Base-by-base conservation (phyloP, 805 yeast species). In the Priceomyces haplophilus region DNA sequence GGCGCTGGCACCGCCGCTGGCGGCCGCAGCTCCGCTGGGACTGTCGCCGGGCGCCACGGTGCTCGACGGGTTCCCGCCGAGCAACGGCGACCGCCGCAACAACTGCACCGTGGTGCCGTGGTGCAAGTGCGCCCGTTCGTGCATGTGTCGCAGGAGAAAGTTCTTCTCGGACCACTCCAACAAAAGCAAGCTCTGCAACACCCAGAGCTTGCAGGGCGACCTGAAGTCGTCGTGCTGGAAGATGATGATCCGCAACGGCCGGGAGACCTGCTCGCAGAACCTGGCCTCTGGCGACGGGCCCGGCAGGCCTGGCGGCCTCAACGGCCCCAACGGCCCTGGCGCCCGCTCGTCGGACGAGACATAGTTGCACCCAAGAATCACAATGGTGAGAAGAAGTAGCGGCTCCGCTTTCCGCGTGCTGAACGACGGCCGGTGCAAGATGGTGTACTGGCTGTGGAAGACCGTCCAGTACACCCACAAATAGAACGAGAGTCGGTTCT, bases 21-120 rank as follows among this genome's bases (percentile, higher is more conserved):
- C n/a, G n/a, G n/a, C n/a, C n/a, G n/a, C n/a, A n/a, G n/a, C n/a
- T 7, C 16, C 7, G 17, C 54, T 46, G 8, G 58, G 63, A 32
- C 49, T 53, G 41, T 38, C 62, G 41, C 49, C 53, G 34, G 43
- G 57, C 41, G 51, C 59, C 13, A 52, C 64, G 41, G 49, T 51
- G 36, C 52, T 64, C 35, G 58, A 62, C 0, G 88, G 86, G 43
- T 83, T 79, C 0, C 89, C 89, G 11, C 89, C 89, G 25, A 88
- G 61, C 1, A 85, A 76, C 1, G 95, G 88, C 0, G 88, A 79
- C 51, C 96, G 70, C 50, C 95, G 67, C 38, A 88, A 64, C 34
- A 88, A 64, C 60, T 88, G 96, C 32, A 87, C 81, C 0, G 90
- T 81, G 0, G 95, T 84, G 3, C 93, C 96, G 59, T 88, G 96